Percentiles rank a stretch among this genome's conserved stretches.
These are phyloP conservation scores for Ramaria rubella DNA, from an alignment of 768 basidiomycete species.

Conservation along the genomic window DNA sequence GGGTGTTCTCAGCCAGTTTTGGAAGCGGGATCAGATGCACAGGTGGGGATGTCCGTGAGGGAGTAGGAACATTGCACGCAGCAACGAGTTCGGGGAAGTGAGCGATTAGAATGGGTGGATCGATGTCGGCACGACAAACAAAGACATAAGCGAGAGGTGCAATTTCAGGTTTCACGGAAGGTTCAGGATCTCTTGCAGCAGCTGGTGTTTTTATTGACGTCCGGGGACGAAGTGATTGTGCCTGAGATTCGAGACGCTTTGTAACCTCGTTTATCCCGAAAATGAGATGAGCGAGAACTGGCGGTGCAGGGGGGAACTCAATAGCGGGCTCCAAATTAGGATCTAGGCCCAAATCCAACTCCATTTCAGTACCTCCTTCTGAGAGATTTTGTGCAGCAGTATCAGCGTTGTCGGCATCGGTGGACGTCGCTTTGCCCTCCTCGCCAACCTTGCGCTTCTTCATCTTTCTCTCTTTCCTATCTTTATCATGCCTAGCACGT, in stretches of 20 bases:
- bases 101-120: conserved; percentile 62
- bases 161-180: conserved; percentile 9
- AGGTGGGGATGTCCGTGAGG: conserved; percentile 17
- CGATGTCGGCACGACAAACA: conserved; percentile 68
- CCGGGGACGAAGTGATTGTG: conserved; percentile 25
- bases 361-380: not conserved
- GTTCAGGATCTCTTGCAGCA: conserved; percentile 11
- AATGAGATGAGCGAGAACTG: conserved; percentile 41
- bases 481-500: conserved; percentile 24
- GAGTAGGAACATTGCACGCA: conserved; percentile 52
- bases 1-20: conserved; percentile 51
- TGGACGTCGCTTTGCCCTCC: not conserved
- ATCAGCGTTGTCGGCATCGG: not conserved
- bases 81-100: conserved; percentile 77
- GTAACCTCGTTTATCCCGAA: conserved; percentile 82
- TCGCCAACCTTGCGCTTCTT: conserved; percentile 5
- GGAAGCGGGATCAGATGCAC: conserved; percentile 61
- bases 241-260: conserved; percentile 57
- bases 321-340: not conserved
- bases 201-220: not conserved
- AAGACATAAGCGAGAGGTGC: conserved; percentile 39
- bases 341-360: not conserved
- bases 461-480: conserved; percentile 37
- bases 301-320: conserved; percentile 23
- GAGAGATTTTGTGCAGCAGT: not conserved